Conservation (phyloP, 2,329 filamentous ascomycete genomes). For the Gaeumannomyces sp. region DNA sequence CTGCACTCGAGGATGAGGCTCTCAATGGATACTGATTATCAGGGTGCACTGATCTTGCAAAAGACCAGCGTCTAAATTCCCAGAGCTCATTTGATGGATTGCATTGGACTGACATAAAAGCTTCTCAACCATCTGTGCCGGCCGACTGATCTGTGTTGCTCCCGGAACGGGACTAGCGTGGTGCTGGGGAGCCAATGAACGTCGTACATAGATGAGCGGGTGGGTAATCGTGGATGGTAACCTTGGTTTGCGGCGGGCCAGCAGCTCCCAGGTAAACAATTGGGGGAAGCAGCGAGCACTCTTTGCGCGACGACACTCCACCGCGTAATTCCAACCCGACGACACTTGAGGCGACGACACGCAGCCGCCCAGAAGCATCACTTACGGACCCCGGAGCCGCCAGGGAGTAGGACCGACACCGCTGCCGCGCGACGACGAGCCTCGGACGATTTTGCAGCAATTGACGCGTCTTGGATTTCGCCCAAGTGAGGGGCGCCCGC, state of each 20-base stretch:
- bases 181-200: neutral
- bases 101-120: neutral
- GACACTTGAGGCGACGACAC: neutral
- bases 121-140: neutral
- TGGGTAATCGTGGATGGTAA: neutral
- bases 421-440: neutral
- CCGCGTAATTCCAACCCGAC: slow-evolving; percentile 1
- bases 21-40: neutral
- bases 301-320: neutral
- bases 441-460: neutral
- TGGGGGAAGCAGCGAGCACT: neutral
- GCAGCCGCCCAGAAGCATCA: neutral
- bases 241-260: slow-evolving; percentile 1
- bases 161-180: neutral
- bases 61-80: too few relatives aligned
- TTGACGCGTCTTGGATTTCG: neutral
- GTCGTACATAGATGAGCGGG: neutral
- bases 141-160: neutral
- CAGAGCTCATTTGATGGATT: neutral
- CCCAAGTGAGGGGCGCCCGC: neutral
- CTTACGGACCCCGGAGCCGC: neutral
- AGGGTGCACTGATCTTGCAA: too few relatives aligned
- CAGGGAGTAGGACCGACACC: neutral
- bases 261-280: neutral
- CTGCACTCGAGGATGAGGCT: neutral